Evolutionary conservation across 768 basidiomycete species (phyloP), one percentile per base, ranked within the genome.

Genomic region (Collybia mongolica): DNA sequence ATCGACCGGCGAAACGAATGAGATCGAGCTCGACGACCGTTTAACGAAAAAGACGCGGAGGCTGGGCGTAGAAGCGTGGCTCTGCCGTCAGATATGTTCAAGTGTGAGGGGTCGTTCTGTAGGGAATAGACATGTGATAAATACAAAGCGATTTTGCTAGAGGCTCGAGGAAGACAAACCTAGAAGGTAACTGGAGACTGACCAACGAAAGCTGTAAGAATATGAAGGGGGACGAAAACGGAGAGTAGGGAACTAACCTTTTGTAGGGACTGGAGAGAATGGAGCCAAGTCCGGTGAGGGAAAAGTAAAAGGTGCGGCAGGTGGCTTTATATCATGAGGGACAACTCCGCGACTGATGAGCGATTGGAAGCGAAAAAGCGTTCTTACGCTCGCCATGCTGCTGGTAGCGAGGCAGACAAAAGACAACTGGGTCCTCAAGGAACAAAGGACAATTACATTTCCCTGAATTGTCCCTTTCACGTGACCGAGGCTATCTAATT

Each of bases 1-100:
- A 81, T 86, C 83, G 84, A 72, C 82, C 82, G 73, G 83, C 84
- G 84, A 84, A 82, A 67, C 54, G 58, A 66, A 60, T 67, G 65
- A 54, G 55, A 52, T 41, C 51, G 43, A 26, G 64, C 66, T 62
- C 66, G 70, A 65, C 65, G 60, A 73, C 70, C 60, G 11, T 44
- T 44, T 22, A 3, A 26, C 19, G 48, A 37, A 42, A 24, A n/a
- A 48, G 19, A 48, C 14, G 29, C 40, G 20, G 36, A 17, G 39
- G 32, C 17, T 38, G 37, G 22, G 62, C 59, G 51, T 60, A 59
- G 54, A 62, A 54, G 59, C 57, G 32, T 32, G 32, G 32, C 32
- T 32, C 32, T 32, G 32, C 32, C 32, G 32, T 32, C 14, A 32
- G 32, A 14, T 9, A 32, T 50, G 55, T 53, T 22, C 52, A 53